phyloP scores from a whole-genome alignment of 768 basidiomycete genomes.

The Coprinopsis marcescibilis region DNA sequence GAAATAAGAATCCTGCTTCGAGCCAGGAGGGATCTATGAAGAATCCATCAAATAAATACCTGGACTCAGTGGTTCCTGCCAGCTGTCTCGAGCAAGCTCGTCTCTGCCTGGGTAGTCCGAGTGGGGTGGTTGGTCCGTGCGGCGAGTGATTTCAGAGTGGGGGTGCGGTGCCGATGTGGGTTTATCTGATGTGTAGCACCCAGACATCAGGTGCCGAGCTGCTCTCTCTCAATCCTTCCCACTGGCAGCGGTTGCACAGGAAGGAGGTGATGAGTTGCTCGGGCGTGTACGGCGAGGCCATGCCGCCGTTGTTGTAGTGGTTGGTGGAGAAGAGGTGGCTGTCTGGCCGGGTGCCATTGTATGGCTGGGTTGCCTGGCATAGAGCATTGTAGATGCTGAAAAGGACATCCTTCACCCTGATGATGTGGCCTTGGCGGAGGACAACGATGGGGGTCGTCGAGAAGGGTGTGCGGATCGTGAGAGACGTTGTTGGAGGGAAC shows the following conservation, averaged over 20 bases:
- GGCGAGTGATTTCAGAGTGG: no score
- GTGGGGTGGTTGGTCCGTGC: no score
- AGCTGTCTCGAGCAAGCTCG: no score
- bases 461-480: conserved; percentile 7
- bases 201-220: conserved; percentile 9
- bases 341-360: neutral
- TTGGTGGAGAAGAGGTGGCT: neutral
- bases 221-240: conserved; percentile 8
- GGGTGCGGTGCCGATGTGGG: neutral
- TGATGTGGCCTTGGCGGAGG: conserved; percentile 2
- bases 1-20: no score
- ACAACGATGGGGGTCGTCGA: conserved; percentile 7
- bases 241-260: conserved; percentile 4
- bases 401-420: conserved; percentile 11
- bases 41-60: no score
- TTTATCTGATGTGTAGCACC: conserved; percentile 12
- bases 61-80: no score
- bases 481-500: neutral
- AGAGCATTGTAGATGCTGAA: conserved; percentile 6
- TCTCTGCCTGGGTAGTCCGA: no score
- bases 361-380: neutral
- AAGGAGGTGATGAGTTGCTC: conserved; percentile 1
- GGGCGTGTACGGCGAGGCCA: neutral
- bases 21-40: no score
- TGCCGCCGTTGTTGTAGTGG: neutral